A percentile compares a stretch with the other conserved stretches of the same genome.
phyloP scores from a whole-genome alignment of 1,139 yeast genomes.

The Ogataea hybrid region DNA sequence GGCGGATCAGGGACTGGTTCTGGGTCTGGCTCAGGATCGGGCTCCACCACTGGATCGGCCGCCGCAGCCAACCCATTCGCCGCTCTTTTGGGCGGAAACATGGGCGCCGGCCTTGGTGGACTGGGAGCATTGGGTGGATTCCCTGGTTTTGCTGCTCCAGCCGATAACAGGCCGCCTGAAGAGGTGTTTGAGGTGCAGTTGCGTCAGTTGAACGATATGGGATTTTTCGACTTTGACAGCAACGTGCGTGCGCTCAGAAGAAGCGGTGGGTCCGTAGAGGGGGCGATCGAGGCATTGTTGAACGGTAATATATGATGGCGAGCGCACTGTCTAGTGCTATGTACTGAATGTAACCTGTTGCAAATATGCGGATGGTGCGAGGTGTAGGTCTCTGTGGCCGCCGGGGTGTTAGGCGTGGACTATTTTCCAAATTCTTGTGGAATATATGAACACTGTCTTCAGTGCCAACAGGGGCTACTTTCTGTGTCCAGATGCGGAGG shows the following conservation, averaged over 20 bases:
- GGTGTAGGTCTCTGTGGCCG: too few species aligned
- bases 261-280: too few species aligned
- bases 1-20: constrained; percentile 1
- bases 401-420: too few species aligned
- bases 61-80: constrained; percentile 55
- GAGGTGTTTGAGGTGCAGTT: constrained; percentile 89
- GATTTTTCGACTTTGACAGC: constrained; percentile 89
- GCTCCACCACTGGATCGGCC: background rate
- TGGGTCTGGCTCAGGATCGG: background rate
- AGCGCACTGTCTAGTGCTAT: too few species aligned
- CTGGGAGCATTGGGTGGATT: constrained; percentile 29
- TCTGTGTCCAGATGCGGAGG: too few species aligned
- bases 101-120: constrained; percentile 18
- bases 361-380: too few species aligned
- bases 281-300: too few species aligned
- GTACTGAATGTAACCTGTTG: too few species aligned
- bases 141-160: constrained; percentile 42
- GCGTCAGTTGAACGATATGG: constrained; percentile 94
- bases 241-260: constrained; percentile 88
- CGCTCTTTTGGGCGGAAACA: constrained; percentile 34
- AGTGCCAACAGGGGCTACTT: too few species aligned
- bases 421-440: too few species aligned
- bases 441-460: too few species aligned
- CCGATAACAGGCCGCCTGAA: constrained; percentile 91
- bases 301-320: too few species aligned